Conservation (phyloP, 805 yeast genomes). For the Metschnikowia arizonensis region DNA sequence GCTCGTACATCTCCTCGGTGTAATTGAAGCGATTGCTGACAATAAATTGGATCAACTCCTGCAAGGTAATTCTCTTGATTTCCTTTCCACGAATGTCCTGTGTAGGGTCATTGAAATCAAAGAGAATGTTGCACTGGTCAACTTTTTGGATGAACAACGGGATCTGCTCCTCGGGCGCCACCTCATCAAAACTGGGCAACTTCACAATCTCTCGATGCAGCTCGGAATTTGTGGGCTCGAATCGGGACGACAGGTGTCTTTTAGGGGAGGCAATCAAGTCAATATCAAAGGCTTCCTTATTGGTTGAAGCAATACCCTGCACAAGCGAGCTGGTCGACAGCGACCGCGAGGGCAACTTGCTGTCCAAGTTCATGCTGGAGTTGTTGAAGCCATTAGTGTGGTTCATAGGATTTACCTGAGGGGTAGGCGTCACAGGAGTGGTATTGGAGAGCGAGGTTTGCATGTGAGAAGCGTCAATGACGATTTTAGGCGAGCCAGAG, state of each 20-base stretch:
- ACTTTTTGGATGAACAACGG: conserved; percentile 81
- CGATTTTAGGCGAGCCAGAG: conserved; percentile 16
- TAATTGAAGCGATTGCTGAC: conserved; percentile 77
- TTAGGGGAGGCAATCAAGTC: conserved; percentile 79
- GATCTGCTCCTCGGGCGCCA: conserved; percentile 70
- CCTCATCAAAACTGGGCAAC: conserved; percentile 85
- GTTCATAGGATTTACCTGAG: background rate
- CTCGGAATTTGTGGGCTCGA: conserved; percentile 62
- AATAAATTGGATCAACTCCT: conserved; percentile 85
- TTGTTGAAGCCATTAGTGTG: background rate
- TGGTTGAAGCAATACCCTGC: conserved; percentile 56
- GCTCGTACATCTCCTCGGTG: conserved; percentile 86
- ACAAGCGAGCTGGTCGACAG: conserved; percentile 39
- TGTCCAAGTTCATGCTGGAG: conserved; percentile 11
- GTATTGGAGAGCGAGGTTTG: conserved; percentile 14
- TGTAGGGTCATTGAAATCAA: conserved; percentile 92
- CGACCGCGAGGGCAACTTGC: conserved; percentile 17
- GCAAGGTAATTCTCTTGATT: conserved; percentile 78
- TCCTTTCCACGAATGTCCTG: conserved; percentile 91
- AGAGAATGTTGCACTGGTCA: conserved; percentile 91
- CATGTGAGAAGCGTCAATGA: conserved; percentile 18
- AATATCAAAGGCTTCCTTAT: conserved; percentile 64
- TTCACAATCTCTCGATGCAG: conserved; percentile 51
- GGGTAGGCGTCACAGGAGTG: conserved; percentile 19
- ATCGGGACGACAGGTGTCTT: conserved; percentile 87